Evolutionary conservation across 2,329 filamentous ascomycete species (phyloP).

Genomic region (Ampelomyces quisqualis): DNA sequence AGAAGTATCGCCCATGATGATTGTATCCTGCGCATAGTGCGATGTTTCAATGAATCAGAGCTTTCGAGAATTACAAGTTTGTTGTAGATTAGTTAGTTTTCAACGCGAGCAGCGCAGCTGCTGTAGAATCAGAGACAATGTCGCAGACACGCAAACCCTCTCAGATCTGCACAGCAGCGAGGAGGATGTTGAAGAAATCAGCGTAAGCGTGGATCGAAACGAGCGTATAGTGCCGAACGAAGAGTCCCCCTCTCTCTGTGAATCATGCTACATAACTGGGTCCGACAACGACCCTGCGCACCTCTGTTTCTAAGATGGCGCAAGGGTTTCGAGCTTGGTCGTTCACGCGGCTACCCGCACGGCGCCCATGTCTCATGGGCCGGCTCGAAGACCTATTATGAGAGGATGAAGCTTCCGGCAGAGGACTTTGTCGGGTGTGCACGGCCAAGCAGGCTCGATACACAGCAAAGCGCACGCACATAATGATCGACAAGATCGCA

Average conservation of each 20-base stretch:
- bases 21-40: conserved; percentile 35
- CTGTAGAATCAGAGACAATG: conserved; percentile 23
- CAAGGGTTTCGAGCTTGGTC: conserved; percentile 25
- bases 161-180: conserved; percentile 43
- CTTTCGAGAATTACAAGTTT: neutral
- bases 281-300: conserved; percentile 21
- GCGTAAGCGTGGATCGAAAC: conserved; percentile 25
- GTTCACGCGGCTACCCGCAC: conserved; percentile 32
- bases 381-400: conserved; percentile 13
- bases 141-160: conserved; percentile 39
- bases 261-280: conserved; percentile 28
- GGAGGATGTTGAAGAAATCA: conserved; percentile 22
- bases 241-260: conserved; percentile 35
- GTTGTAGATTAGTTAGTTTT: conserved; percentile 26
- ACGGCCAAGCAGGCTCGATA: conserved; percentile 20
- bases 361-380: conserved; percentile 27
- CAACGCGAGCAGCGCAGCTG: conserved; percentile 43
- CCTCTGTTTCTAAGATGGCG: conserved; percentile 34
- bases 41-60: neutral
- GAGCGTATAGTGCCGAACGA: conserved; percentile 32
- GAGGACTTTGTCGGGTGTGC: conserved; percentile 29
- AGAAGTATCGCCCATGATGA: conserved; percentile 29
- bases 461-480: conserved; percentile 16
- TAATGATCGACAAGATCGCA: conserved; percentile 23
- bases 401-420: conserved; percentile 20